Evolutionary conservation across 73 alveolate species (phyloP), one percentile per base, ranked within the genome.

Genomic region (Paramecium primaurelia): DNA sequence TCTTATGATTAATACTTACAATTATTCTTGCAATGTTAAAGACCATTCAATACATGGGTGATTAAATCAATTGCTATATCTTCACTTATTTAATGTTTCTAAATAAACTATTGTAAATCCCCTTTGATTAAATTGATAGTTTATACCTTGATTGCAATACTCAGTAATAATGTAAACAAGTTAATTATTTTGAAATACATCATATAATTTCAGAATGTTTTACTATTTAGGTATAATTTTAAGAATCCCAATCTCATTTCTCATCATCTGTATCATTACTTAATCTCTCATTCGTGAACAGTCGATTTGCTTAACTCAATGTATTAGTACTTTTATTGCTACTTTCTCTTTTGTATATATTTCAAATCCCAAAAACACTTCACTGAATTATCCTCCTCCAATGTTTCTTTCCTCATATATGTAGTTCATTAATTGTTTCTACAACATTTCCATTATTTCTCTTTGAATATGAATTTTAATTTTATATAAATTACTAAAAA

Each of bases 371-470:
- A 58, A 44, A 51, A 58, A 89, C 22, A 89, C 94, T 71, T 89
- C 58, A 71, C 94, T 89, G 30, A 83, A 89, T 47, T 89, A 49
- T 4, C 94, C 94, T 40, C 59, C 59, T 7, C 94, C 94, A 10
- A 89, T 64, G 54, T 44, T 80, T 44, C 58, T n/a, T 28, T 80
- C 91, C 20, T 80, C 91, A 45, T 80, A 80, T 22, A 80, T 47
- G 58, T 80, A 80, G 26, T 80, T 80, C 3, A 37, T 64, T 7
- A 80, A 28, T 73, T 38, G n/a, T 73, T 73, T 73, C n/a, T 37
- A 68, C 87, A 37, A 20, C 59, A 36, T 73, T 38, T 64, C 84
- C 84, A 64, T 64, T 54, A 4, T 3, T 6, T 18, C 69, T n/a
- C 69, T 54, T 54, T 18, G 1, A 54, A 54, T 18, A 18, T 25